Conservation (phyloP, 495 filamentous ascomycete species). For the Xylaria bambusicola region DNA sequence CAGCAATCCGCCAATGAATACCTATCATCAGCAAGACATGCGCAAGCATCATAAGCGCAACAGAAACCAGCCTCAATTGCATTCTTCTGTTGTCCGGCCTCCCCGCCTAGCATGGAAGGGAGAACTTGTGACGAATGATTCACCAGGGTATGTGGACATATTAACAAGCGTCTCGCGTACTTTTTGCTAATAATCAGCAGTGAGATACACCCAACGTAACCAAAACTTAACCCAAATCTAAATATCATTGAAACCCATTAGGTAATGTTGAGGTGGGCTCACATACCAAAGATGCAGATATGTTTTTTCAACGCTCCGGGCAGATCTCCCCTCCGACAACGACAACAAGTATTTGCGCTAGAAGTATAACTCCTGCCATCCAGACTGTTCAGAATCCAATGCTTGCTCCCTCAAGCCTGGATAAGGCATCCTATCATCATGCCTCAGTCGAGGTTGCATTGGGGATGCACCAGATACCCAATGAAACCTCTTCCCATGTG, state of each 20-base stretch:
- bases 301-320: constrained; percentile 7
- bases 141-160: constrained; percentile 1
- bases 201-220: background rate
- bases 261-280: background rate
- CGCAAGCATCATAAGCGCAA: too few species aligned
- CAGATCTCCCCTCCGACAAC: background rate
- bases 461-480: too few species aligned
- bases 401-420: too few species aligned
- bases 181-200: background rate
- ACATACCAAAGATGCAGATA: background rate
- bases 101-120: background rate
- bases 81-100: too few species aligned
- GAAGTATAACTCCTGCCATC: background rate
- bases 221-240: background rate
- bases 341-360: background rate
- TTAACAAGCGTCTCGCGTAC: too few species aligned
- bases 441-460: too few species aligned
- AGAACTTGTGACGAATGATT: background rate
- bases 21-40: background rate
- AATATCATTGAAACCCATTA: background rate
- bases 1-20: background rate
- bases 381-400: background rate
- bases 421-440: too few species aligned
- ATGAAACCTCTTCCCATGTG: background rate
- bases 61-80: background rate